Base-by-base conservation (phyloP, 176 grass and related monocot species). In the Bothriochloa decipiens region DNA sequence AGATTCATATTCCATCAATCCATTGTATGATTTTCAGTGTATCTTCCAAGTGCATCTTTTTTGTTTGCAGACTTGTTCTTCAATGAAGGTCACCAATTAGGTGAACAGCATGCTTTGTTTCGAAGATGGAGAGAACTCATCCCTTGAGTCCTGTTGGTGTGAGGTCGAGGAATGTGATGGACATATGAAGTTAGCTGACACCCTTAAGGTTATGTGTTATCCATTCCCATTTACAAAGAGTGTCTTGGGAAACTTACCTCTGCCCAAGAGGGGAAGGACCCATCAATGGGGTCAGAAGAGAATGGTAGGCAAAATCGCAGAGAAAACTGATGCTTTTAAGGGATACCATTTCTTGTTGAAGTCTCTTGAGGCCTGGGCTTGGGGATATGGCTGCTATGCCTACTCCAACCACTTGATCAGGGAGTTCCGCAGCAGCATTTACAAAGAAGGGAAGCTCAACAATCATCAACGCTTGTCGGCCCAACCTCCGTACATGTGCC, bases 91-190 rank as follows among this genome's bases (percentile, higher is more conserved):
- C 55, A 62, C 55, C 53, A 62, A 41, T 25, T 8, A 27, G 55
- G 55, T 78, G 36, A 27, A 63, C 55, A 62, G 15, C 36, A 26
- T 78, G 37, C 57, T 63, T 25, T 15, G 40, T 63, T 78, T 14
- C 6, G 3, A 26, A 25, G n/a, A 25, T 78, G 76, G 36, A 78
- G 23, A 41, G 49, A 55, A 75, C 17, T 49, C 72, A 75, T 33
- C 8, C 17, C 27, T 75, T 55, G 46, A 55, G 60, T 43, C 57
- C 37, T 26, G 23, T 62, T 26, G 58, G 9, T 64, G 37, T 29
- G 42, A 73, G 70, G 23, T 47, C 12, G 3, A 77, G 28, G 33
- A 61, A 55, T 63, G 55, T 78, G 76, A 62, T 43, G 76, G 39
- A 63, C 8, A 78, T 8, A 78, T 18, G 58, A 41, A 41, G 40